Conservation (phyloP, 1,139 yeast species). For the Meyerozyma smithsonii region DNA sequence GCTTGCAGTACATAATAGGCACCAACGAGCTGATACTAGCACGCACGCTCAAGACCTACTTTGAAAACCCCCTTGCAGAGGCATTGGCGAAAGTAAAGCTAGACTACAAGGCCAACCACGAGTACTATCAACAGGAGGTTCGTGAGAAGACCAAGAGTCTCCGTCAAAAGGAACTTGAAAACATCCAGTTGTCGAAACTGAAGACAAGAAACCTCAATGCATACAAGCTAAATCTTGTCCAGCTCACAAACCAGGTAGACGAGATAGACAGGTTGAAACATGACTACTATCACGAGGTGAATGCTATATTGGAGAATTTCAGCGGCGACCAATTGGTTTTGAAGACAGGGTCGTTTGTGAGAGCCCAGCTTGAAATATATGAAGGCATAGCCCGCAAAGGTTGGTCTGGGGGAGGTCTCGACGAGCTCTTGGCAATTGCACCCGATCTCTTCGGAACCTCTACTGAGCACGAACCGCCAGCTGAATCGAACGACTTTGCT, state of each 20-base stretch:
- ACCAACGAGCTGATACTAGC: slow-evolving; percentile 75
- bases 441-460: slow-evolving; percentile 45
- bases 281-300: slow-evolving; percentile 66
- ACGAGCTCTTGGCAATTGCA: slow-evolving; percentile 52
- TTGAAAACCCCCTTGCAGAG: slow-evolving; percentile 50
- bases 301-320: slow-evolving; percentile 41
- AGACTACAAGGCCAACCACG: slow-evolving; percentile 41
- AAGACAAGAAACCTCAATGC: slow-evolving; percentile 57
- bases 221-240: slow-evolving; percentile 62
- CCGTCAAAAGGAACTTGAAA: slow-evolving; percentile 52
- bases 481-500: neutral
- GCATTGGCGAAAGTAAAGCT: slow-evolving; percentile 39
- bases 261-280: slow-evolving; percentile 73
- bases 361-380: slow-evolving; percentile 77
- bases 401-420: slow-evolving; percentile 83
- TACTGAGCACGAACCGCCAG: neutral
- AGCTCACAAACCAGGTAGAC: slow-evolving; percentile 69
- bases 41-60: slow-evolving; percentile 45
- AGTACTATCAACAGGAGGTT: slow-evolving; percentile 49
- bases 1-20: slow-evolving; percentile 70
- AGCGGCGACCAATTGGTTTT: slow-evolving; percentile 47
- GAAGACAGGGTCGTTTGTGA: slow-evolving; percentile 58
- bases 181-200: slow-evolving; percentile 48
- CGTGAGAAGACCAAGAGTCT: slow-evolving; percentile 46
- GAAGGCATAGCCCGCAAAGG: slow-evolving; percentile 83